Conservation (phyloP, 73 alveolate genomes). For the Breviolum minutum region DNA sequence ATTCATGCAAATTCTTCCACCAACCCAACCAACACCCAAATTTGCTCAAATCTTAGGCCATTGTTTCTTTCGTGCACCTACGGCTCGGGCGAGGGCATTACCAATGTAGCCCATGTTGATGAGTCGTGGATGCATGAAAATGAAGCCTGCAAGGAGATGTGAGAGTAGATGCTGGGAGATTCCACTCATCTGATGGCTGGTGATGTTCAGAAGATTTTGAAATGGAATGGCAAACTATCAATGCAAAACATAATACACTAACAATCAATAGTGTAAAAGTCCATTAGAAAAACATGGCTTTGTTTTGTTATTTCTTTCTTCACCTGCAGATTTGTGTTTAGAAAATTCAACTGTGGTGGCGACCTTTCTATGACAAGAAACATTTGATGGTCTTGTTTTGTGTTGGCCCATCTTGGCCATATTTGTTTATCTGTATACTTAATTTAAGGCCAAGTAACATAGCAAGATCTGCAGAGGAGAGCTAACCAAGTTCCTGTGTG, state of each 20-base stretch:
- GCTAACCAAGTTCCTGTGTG: constrained; percentile 62
- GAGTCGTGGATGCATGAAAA: constrained; percentile 62
- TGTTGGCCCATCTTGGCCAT: too few relatives aligned
- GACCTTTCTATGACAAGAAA: too few relatives aligned
- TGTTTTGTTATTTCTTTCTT: neutral
- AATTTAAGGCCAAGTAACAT: constrained; percentile 23
- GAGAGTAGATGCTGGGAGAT: neutral
- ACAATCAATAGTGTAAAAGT: too few relatives aligned
- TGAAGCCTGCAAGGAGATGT: constrained; percentile 12
- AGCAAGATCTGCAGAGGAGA: constrained; percentile 68
- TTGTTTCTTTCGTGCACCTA: neutral
- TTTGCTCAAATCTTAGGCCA: neutral
- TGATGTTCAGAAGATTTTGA: neutral
- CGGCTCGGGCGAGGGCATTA: constrained; percentile 76
- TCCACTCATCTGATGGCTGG: neutral
- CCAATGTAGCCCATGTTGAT: constrained; percentile 74
- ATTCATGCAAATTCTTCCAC: neutral
- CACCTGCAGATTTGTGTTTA: too few relatives aligned
- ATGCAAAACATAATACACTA: neutral
- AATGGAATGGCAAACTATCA: neutral
- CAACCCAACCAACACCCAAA: neutral
- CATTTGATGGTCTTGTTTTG: too few relatives aligned
- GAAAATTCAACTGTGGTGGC: too few relatives aligned
- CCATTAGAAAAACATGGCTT: neutral
- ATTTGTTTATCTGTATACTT: too few relatives aligned